Base-by-base conservation (phyloP, 1,284 basidiomycete species). In the Cryptococcus floricola region DNA sequence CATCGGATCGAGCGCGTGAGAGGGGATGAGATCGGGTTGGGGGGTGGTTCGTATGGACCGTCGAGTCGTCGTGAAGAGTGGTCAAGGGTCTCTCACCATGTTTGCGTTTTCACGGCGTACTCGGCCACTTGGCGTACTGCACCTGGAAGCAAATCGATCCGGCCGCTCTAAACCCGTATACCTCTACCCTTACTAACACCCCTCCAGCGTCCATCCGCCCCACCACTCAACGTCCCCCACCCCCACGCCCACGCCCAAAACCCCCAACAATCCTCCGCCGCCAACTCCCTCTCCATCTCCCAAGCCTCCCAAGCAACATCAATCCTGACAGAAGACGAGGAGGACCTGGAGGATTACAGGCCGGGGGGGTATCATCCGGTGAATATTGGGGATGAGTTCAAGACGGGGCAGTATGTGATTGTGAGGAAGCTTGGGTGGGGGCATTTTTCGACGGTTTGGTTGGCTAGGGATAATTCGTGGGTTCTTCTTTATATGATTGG, bases 381-480 rank as follows among this genome's bases (percentile, higher is more conserved):
- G 52, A 87, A 94, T 75, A 92, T 98, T 61, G 95, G 94, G 69
- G 92, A 98, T 78, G 77, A 82, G 28, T 97, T 97, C 76, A 91
- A 88, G 54, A 85, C 91, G 63, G 89, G 85, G 9, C 81, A 95
- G 47, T 98, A 98, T 75, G 76, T 85, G 65, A 89, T 98, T 67
- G 92, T 97, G 56, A 81, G 95, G 61, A 98, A 98, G 78, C 85
- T 98, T 13, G 96, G 95, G 37, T 98, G 95, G 82, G 95, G 96
- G 44, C 96, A 98, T 77, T 98, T 98, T 78, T 90, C 87, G 1
- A 93, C 91, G 1, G 91, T 95, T 10, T 95, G 91, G 91, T 82
- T 95, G 0, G 90, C 91, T 31, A 85, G 85, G 68, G 91, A 95
- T 74, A 82, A 82, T 73, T 88, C 85, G 91, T 93, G 75, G 71